Base-by-base conservation (phyloP, 768 basidiomycete genomes). In the Lactarius deliciosus region DNA sequence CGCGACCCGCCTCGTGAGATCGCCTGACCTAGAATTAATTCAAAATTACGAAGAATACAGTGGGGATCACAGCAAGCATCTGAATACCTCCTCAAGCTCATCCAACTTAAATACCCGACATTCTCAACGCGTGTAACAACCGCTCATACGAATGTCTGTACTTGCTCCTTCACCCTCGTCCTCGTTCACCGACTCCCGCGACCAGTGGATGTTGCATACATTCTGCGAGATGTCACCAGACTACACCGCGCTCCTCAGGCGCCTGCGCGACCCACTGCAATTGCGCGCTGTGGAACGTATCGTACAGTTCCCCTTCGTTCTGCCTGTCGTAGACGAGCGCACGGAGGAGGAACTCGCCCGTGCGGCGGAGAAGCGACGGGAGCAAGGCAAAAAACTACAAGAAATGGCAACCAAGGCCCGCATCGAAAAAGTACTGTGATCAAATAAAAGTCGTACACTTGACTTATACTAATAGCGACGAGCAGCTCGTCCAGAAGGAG, bases 61-160 rank as follows among this genome's bases (percentile, higher is more conserved):
- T 98, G 94, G 93, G 97, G 97, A 32, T 86, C 90, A 30, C 85
- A 87, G 2, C 96, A 98, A 72, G 86, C 94, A 1, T 86, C 92
- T 0, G 97, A 99, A 63, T 91, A 97, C 73, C 83, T 98, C 60
- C 85, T 96, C 67, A 97, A 95, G 74, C 86, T 96, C 25, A 87
- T 96, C 50, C 96, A 98, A 74, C 84, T 98, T 41, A 99, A 98
- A 76, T 97, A 98, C 74, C 91, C 96, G 32, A 89, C 82, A 56
- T 98, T 98, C 75, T 92, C 94, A 6, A 91, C 90, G 1, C 87
- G 93, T 53, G 85, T 98, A 13, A 91, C 91, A 0, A 74, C 84
- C 18, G 73, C 80, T 0, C 96, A 98, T 72, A 86, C 94, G 5
- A 89, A 84, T 16, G 94, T 96, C 75, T 66, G 82, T 77, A 4